phyloP scores from a whole-genome alignment of 768 basidiomycete species.

The Tremella yokohamensis region DNA sequence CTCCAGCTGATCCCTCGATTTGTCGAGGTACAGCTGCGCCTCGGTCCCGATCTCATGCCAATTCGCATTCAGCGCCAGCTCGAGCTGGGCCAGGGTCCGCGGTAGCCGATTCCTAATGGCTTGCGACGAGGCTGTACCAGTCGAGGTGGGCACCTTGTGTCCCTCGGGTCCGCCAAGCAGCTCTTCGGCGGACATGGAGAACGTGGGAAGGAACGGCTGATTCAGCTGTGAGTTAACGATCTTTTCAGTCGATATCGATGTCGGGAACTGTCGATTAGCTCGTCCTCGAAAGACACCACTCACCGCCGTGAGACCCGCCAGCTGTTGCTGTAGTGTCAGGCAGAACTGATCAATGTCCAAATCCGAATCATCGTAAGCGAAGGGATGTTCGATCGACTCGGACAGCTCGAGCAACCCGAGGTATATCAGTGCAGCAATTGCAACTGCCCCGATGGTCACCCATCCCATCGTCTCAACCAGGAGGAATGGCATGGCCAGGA shows the following conservation, averaged over 20 bases:
- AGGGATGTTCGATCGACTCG: slow-evolving; percentile 33
- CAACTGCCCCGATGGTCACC: slow-evolving; percentile 65
- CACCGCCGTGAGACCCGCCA: slow-evolving; percentile 67
- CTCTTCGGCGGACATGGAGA: slow-evolving; percentile 60
- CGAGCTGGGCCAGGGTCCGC: slow-evolving; percentile 31
- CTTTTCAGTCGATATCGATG: slow-evolving; percentile 57
- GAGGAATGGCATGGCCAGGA: slow-evolving; percentile 75
- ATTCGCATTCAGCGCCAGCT: slow-evolving; percentile 35
- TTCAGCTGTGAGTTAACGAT: slow-evolving; percentile 61
- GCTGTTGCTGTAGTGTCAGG: slow-evolving; percentile 62
- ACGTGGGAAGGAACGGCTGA: slow-evolving; percentile 67
- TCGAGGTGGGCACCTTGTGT: neutral
- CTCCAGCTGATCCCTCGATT: slow-evolving; percentile 38
- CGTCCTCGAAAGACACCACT: slow-evolving; percentile 31
- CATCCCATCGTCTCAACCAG: slow-evolving; percentile 63
- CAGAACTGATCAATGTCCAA: slow-evolving; percentile 63
- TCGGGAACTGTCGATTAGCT: slow-evolving; percentile 56
- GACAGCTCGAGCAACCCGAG: slow-evolving; percentile 69
- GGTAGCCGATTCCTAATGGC: slow-evolving; percentile 10
- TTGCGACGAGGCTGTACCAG: slow-evolving; percentile 1
- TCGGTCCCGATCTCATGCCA: slow-evolving; percentile 31
- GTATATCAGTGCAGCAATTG: slow-evolving; percentile 67
- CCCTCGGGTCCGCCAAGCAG: slow-evolving; percentile 51
- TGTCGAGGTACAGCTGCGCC: slow-evolving; percentile 24
- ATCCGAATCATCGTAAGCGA: slow-evolving; percentile 40